Evolutionary conservation across 768 basidiomycete genomes (phyloP).

Genomic region (Kwoniella europaea): DNA sequence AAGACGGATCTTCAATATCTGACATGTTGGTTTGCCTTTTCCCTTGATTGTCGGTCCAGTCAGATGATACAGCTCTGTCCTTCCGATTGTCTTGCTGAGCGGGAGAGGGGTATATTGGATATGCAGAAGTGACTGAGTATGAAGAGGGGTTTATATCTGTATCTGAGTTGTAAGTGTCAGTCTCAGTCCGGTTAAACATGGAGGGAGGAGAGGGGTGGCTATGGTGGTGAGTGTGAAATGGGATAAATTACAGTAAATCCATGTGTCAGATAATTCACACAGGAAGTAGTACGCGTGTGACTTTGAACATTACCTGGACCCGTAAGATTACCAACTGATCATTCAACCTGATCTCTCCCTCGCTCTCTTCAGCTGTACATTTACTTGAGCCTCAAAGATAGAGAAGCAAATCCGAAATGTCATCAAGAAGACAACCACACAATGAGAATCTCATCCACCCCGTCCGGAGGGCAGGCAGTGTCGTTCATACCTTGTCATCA

Average conservation of each 20-base stretch:
- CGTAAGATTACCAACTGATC: not conserved
- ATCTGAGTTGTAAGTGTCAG: not conserved
- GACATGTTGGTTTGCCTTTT: conserved; percentile 29
- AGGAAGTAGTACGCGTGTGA: conserved; percentile 14
- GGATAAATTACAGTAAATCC: conserved; percentile 25
- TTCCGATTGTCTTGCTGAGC: not conserved
- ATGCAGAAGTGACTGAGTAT: not conserved
- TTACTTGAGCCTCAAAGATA: not conserved
- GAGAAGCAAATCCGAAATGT: conserved; percentile 6
- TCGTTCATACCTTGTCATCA: conserved; percentile 1
- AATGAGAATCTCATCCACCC: conserved; percentile 22
- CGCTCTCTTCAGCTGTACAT: not conserved
- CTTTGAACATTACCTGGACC: conserved; percentile 8
- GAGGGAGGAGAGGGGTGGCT: not conserved
- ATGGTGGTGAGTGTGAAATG: conserved; percentile 5
- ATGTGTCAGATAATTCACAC: not conserved
- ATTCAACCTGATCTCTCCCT: not conserved
- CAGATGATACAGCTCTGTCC: not conserved
- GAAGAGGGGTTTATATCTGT: conserved; percentile 1
- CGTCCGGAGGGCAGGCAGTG: not conserved
- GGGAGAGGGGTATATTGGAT: not conserved
- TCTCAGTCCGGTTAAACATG: not conserved
- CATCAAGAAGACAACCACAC: conserved; percentile 10
- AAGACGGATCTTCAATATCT: conserved; percentile 32
- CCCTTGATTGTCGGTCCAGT: not conserved